A percentile compares a stretch with the other conserved stretches of the same genome.
Conservation (phyloP, 768 basidiomycete species). For the Collybiopsis luxurians region DNA sequence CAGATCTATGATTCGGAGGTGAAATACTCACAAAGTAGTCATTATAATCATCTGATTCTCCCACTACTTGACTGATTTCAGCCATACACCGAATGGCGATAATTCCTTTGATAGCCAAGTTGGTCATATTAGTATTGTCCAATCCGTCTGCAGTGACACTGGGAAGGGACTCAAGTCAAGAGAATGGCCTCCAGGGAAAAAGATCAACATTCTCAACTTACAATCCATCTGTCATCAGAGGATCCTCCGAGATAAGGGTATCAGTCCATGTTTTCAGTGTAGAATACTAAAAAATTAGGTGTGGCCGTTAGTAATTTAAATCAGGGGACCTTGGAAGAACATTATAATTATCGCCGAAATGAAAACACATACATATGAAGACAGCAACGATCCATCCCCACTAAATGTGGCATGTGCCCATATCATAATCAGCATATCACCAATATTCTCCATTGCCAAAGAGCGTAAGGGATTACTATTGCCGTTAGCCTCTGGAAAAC, state of each 20-base stretch:
- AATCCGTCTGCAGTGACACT: slow-evolving; percentile 5
- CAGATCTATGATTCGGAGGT: too few species aligned
- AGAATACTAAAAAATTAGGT: neutral
- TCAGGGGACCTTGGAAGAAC: too few species aligned
- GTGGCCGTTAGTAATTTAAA: too few species aligned
- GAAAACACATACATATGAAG: slow-evolving; percentile 7
- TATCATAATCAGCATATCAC: slow-evolving; percentile 7
- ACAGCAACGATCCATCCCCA: slow-evolving; percentile 6
- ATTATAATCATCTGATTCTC: neutral
- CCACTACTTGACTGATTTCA: slow-evolving; percentile 5
- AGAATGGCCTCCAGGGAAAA: too few species aligned
- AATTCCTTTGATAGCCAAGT: slow-evolving; percentile 14
- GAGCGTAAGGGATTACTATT: neutral
- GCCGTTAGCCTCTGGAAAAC: neutral
- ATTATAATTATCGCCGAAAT: neutral
- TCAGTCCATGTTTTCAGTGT: slow-evolving; percentile 6
- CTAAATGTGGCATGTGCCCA: slow-evolving; percentile 13
- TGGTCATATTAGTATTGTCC: slow-evolving; percentile 8
- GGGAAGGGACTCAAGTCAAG: too few species aligned
- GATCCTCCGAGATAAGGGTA: neutral
- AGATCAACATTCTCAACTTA: slow-evolving; percentile 6
- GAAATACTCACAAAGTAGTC: neutral
- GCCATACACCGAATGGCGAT: slow-evolving; percentile 13
- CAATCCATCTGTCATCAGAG: slow-evolving; percentile 9
- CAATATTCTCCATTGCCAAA: neutral